A percentile compares a stretch with the other conserved stretches of the same genome.
Evolutionary conservation across 2,329 filamentous ascomycete genomes (phyloP).

Genomic region (Pseudocercospora macadamiae): DNA sequence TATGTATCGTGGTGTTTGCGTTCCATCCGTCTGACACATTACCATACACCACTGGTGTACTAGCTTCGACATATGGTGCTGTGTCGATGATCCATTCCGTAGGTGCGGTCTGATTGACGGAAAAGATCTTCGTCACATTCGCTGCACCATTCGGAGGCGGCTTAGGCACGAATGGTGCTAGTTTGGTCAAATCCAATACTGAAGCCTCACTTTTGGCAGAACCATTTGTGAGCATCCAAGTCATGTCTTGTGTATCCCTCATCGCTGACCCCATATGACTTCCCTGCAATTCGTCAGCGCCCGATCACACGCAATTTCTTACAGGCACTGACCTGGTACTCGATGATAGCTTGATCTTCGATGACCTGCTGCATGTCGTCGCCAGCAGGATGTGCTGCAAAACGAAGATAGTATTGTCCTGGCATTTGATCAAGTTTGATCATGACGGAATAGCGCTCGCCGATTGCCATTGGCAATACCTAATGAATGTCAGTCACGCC

Average conservation of each 20-base stretch:
- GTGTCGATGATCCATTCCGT: constrained; percentile 20
- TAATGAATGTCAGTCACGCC: neutral
- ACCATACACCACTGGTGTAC: neutral
- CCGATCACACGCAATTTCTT: neutral
- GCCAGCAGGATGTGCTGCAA: neutral
- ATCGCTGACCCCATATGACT: too few relatives aligned
- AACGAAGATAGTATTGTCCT: constrained; percentile 21
- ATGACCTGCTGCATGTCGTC: neutral
- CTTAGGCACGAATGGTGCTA: neutral
- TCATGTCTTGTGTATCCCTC: too few relatives aligned
- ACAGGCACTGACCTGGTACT: neutral
- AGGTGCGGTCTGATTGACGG: constrained; percentile 19
- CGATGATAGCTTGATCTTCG: neutral
- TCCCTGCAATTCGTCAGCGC: too few relatives aligned
- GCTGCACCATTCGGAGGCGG: too few relatives aligned
- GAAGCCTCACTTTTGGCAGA: neutral
- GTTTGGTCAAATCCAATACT: neutral
- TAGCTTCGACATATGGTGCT: constrained; percentile 12
- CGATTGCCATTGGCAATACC: constrained; percentile 18
- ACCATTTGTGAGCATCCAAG: neutral
- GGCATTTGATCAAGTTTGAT: constrained; percentile 23
- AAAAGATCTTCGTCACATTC: constrained; percentile 8
- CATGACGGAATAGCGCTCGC: constrained; percentile 23
- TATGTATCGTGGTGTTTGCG: neutral
- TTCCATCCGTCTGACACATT: neutral